Evolutionary conservation across 2,329 filamentous ascomycete species (phyloP), one percentile per base, ranked within the genome.

Genomic region (Fusarium paranaense): DNA sequence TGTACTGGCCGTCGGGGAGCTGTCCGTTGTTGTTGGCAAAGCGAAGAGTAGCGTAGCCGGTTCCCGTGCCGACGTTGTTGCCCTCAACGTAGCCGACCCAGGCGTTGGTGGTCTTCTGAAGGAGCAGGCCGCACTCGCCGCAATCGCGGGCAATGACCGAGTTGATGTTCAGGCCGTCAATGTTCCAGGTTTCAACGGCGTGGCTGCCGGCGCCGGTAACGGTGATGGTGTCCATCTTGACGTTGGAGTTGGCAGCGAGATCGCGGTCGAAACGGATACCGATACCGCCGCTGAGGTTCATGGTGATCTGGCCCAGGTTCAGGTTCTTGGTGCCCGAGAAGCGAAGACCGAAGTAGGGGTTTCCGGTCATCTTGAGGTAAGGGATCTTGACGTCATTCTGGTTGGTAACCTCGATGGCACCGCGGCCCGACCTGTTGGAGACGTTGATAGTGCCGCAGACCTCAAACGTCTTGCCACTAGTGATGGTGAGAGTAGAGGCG

Each of bases 161-260:
- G 72, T 84, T 83, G 74, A 90, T 87, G 1, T 78, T 82, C 3
- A 90, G 83, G 13, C 86, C 86, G 71, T 90, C 85, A 47, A 90
- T 90, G 78, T 90, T 90, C 87, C 88, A 90, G 0, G 86, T 88
- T 80, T 90, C 89, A 37, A 90, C 87, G 4, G 87, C 88, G 76
- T 90, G 89, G 76, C 86, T 88, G 7, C 86, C 82, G 9, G 88
- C 87, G 4, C 88, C 88, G 0, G 83, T 88, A 27, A 90, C 86
- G 7, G 71, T 84, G 71, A 90, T 86, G 9, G 62, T 56, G 80
- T 83, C 88, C 84, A 90, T 90, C 57, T 80, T 85, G 22, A 90
- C 88, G 74, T 90, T 88, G 27, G 80, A 81, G 81, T 88, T 90
- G 33, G 84, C 82, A 5, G 87, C 86, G 8, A 80, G 68, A 78